Evolutionary conservation across 1,139 yeast genomes (phyloP).

Genomic region (Suhomyces coccinellae): DNA sequence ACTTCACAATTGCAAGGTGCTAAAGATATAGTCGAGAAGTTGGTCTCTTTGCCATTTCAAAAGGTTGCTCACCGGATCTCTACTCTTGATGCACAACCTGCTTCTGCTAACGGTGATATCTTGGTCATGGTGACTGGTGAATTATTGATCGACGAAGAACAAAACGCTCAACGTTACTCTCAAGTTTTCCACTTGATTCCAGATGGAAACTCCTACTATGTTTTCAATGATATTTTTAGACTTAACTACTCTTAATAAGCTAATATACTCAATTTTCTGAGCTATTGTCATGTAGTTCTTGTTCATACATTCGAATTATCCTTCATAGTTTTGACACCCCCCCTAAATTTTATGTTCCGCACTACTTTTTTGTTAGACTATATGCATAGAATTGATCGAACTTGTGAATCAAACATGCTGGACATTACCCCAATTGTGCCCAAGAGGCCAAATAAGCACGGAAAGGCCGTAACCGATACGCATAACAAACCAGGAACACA

Average conservation of each 20-base stretch:
- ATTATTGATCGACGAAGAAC: slow-evolving; percentile 88
- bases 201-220: slow-evolving; percentile 87
- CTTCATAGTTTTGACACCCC: background rate
- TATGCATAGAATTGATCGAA: background rate
- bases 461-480: background rate
- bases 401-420: background rate
- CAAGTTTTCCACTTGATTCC: slow-evolving; percentile 97
- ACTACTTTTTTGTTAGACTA: background rate
- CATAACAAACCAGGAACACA: background rate
- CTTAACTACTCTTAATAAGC: slow-evolving; percentile 61
- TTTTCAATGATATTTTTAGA: slow-evolving; percentile 95
- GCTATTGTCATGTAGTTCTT: background rate
- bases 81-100: slow-evolving; percentile 97
- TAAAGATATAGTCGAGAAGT: slow-evolving; percentile 86
- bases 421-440: background rate
- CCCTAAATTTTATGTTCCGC: background rate
- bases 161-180: slow-evolving; percentile 91
- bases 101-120: slow-evolving; percentile 89
- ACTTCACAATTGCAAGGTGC: slow-evolving; percentile 94
- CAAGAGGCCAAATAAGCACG: background rate
- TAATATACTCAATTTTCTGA: background rate
- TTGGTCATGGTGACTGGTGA: slow-evolving; percentile 98
- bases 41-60: slow-evolving; percentile 82
- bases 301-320: background rate
- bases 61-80: slow-evolving; percentile 92